phyloP scores from a whole-genome alignment of 768 basidiomycete species.

The Lepiota venenata region DNA sequence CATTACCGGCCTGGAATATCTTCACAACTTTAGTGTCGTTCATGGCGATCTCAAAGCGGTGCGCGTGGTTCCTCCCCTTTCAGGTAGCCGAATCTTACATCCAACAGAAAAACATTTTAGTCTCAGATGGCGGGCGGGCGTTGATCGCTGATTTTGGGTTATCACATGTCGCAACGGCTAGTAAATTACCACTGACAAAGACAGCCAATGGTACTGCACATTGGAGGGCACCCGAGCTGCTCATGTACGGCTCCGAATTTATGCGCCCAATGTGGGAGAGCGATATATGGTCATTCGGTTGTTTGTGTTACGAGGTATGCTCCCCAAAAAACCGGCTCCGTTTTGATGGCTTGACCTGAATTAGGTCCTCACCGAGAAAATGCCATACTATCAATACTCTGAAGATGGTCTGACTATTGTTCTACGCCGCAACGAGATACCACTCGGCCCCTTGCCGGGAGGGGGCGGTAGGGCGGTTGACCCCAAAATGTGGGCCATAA shows the following conservation, averaged over 20 bases:
- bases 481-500: too few species aligned
- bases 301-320: slow-evolving; percentile 2
- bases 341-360: too few species aligned
- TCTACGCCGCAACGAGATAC: too few species aligned
- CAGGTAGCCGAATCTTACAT: neutral
- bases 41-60: slow-evolving; percentile 7
- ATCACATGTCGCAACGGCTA: neutral
- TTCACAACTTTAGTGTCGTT: neutral
- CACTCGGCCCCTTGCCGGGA: too few species aligned
- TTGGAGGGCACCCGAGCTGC: slow-evolving; percentile 1
- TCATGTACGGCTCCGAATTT: neutral
- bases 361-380: too few species aligned
- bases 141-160: neutral
- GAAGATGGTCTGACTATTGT: too few species aligned
- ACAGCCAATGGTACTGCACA: neutral
- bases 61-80: neutral
- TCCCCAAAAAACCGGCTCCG: too few species aligned
- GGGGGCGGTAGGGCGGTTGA: too few species aligned
- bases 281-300: slow-evolving; percentile 3
- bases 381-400: too few species aligned
- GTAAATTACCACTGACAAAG: neutral
- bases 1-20: neutral
- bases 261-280: neutral
- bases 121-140: neutral
- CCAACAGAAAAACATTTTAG: neutral